Evolutionary conservation across 805 yeast genomes (phyloP).

Genomic region (Myxozyma lipomycoides): DNA sequence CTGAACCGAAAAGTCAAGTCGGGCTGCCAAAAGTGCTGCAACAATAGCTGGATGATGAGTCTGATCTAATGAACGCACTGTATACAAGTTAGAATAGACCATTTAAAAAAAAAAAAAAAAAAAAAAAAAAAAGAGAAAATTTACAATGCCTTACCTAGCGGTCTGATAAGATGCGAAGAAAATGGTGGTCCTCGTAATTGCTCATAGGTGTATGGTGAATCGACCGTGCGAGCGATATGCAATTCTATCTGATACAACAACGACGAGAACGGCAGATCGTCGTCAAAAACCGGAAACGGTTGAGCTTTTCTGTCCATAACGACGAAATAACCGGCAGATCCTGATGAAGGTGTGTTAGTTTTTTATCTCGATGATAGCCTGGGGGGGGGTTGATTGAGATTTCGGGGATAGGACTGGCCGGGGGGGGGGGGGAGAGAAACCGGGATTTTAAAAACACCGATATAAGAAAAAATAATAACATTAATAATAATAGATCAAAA

Average conservation of each 20-base stretch:
- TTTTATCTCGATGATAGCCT: too few relatives aligned
- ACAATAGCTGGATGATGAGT: slow-evolving; percentile 34
- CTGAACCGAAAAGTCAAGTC: slow-evolving; percentile 31
- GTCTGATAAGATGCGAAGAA: slow-evolving; percentile 29
- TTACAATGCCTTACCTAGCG: slow-evolving; percentile 27
- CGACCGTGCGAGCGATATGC: slow-evolving; percentile 29
- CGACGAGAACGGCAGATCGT: slow-evolving; percentile 29
- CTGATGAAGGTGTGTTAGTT: too few relatives aligned
- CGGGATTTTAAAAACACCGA: too few relatives aligned
- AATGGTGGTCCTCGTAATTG: slow-evolving; percentile 33
- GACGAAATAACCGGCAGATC: not conserved
- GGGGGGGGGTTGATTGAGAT: too few relatives aligned
- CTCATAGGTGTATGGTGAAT: slow-evolving; percentile 33
- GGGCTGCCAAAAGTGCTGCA: slow-evolving; percentile 34
- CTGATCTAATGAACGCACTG: slow-evolving; percentile 26
- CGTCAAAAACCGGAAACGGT: slow-evolving; percentile 31
- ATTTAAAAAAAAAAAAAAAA: slow-evolving; percentile 1
- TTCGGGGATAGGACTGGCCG: too few relatives aligned
- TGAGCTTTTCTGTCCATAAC: slow-evolving; percentile 25
- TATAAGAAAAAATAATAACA: too few relatives aligned
- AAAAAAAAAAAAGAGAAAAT: not conserved
- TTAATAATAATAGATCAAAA: too few relatives aligned
- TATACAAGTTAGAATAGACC: not conserved
- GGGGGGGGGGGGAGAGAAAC: too few relatives aligned
- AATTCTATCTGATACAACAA: slow-evolving; percentile 31